A percentile compares a stretch with the other conserved stretches of the same genome.
Conservation (phyloP, 139 green algal species). For the Haematococcus lacustris region DNA sequence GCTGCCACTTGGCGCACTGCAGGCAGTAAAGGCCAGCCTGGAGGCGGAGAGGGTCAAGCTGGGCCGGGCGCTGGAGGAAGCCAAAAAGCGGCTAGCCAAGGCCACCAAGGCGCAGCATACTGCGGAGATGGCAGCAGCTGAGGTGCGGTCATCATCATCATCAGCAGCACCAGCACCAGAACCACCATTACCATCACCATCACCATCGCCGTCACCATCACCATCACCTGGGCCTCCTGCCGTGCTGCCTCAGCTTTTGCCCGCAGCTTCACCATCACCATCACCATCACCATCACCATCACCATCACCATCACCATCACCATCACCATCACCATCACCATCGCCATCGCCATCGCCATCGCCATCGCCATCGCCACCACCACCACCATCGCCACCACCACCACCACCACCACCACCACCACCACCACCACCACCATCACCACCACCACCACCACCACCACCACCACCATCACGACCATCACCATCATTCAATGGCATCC, state of each 20-base stretch:
- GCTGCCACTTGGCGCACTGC: too few species aligned
- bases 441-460: too few species aligned
- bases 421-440: too few species aligned
- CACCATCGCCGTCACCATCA: not conserved
- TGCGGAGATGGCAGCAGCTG: constrained; percentile 34
- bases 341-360: too few species aligned
- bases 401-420: not conserved
- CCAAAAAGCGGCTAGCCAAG: constrained; percentile 35
- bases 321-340: not conserved
- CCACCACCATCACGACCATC: too few species aligned
- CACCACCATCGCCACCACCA: not conserved
- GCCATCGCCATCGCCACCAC: not conserved
- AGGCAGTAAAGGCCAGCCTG: too few species aligned
- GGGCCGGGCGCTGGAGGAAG: constrained; percentile 29
- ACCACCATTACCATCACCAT: not conserved
- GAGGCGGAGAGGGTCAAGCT: constrained; percentile 17
- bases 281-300: not conserved
- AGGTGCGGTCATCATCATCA: constrained; percentile 12
- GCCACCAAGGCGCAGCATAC: constrained; percentile 39
- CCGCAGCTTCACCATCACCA: not conserved
- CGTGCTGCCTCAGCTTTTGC: constrained; percentile 15
- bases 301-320: not conserved
- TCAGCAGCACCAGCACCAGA: not conserved
- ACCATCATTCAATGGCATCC: too few species aligned
- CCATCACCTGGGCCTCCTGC: constrained; percentile 14